phyloP scores from a whole-genome alignment of 371 early-diverging fungal genomes.

The Chytridium lagenaria region DNA sequence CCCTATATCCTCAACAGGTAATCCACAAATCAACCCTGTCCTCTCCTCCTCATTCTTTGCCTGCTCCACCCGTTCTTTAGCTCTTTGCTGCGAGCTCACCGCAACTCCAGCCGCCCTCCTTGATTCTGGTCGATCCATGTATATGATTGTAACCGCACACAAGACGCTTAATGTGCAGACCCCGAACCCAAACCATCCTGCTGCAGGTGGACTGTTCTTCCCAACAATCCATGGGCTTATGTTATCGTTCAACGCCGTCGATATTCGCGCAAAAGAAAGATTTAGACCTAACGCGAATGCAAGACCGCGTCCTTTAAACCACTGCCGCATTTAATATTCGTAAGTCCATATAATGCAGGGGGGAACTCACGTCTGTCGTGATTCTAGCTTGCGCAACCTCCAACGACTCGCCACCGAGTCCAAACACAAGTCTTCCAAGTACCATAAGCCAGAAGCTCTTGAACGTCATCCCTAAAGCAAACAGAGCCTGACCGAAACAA shows the following conservation, averaged over 20 bases:
- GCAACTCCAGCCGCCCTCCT: conserved; percentile 35
- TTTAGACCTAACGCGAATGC: conserved; percentile 69
- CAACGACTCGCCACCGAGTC: conserved; percentile 75
- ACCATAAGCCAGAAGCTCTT: conserved; percentile 61
- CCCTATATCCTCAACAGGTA: too few species aligned
- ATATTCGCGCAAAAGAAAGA: conserved; percentile 64
- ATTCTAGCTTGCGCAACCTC: conserved; percentile 61
- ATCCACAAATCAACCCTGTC: too few species aligned
- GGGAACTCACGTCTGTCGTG: conserved; percentile 22
- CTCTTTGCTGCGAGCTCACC: neutral
- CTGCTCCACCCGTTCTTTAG: too few species aligned
- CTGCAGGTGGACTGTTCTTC: conserved; percentile 27
- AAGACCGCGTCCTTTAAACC: conserved; percentile 52
- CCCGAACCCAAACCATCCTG: conserved; percentile 57
- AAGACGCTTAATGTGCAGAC: conserved; percentile 50
- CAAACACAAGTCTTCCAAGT: conserved; percentile 70
- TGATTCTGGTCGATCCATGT: conserved; percentile 37
- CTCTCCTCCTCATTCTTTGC: neutral
- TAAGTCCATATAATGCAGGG: neutral
- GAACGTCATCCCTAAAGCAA: conserved; percentile 58
- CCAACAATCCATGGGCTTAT: conserved; percentile 61
- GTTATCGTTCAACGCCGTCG: conserved; percentile 69
- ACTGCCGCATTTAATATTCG: conserved; percentile 18
- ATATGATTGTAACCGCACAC: conserved; percentile 35
- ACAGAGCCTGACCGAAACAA: conserved; percentile 65